A percentile compares a stretch with the other conserved stretches of the same genome.
These are phyloP conservation scores for Polyporus tsugae DNA, from an alignment of 1,284 basidiomycete genomes.

Conservation along the genomic window DNA sequence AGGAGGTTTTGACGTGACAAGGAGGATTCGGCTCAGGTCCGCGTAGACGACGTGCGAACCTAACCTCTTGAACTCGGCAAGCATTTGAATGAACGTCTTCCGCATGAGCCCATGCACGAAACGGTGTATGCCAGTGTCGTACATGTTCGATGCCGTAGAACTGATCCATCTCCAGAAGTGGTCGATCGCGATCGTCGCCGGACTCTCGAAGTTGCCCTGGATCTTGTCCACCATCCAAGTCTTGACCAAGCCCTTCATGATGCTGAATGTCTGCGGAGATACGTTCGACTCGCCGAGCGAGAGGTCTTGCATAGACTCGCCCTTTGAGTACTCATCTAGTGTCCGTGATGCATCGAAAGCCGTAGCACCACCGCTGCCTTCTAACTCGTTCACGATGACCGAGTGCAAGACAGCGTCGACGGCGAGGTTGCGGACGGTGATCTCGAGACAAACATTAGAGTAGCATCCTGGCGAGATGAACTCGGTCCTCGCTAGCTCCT, in stretches of 20 bases:
- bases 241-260: constrained; percentile 91
- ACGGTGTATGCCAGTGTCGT: constrained; percentile 92
- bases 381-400: constrained; percentile 94
- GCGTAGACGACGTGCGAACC: constrained; percentile 95
- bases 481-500: constrained; percentile 88
- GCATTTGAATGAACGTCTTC: constrained; percentile 96
- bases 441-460: constrained; percentile 92
- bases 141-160: constrained; percentile 86
- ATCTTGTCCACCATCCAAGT: constrained; percentile 93
- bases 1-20: constrained; percentile 96
- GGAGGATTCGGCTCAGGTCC: constrained; percentile 91
- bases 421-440: constrained; percentile 91
- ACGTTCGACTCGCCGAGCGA: constrained; percentile 92
- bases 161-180: constrained; percentile 99
- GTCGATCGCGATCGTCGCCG: constrained; percentile 76
- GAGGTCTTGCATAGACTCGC: constrained; percentile 79
- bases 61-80: constrained; percentile 96
- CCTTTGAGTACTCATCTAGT: constrained; percentile 89
- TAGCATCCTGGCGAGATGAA: constrained; percentile 90
- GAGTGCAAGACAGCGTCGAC: constrained; percentile 94
- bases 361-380: constrained; percentile 91
- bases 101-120: constrained; percentile 98
- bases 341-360: constrained; percentile 96
- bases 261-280: constrained; percentile 89
- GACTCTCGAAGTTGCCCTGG: constrained; percentile 65